Base-by-base conservation (phyloP, 2,329 filamentous ascomycete species). In the Sclerotiophoma versabilis region DNA sequence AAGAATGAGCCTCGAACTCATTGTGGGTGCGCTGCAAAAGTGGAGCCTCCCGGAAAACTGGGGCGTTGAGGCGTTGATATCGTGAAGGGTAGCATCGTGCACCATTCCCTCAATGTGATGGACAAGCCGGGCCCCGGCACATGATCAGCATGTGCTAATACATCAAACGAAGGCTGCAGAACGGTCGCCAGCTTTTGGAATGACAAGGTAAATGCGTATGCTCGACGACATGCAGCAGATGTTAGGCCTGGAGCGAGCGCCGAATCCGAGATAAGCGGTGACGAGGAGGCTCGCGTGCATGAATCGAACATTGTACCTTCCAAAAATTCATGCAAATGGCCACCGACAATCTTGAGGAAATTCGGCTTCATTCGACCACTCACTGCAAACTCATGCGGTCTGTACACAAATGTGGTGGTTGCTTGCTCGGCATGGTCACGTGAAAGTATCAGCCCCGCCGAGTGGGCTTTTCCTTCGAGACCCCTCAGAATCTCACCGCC, bases 401-500 rank as follows among this genome's bases (percentile, higher is more conserved):
- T 14, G 9, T 5, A 6, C 7, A 9, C 19, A 8, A 11, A 1
- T 20, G 23, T 42, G 6, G 29, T 19, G n/a, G 19, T 3, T 25
- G 27, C 25, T 15, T 8, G 27, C 27, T 19, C 23, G 12, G 15
- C 1, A 30, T 41, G 45, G n/a, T 49, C 52, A 55, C 52, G 46
- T 55, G 52, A 42, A 4, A 15, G 2, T 10, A 7, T 26, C 47
- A 36, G 46, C 36, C 47, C 37, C 46, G 29, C 52, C 8, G 27
- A 38, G 14, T 9, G 34, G 37, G 33, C 38, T 44, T 54, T 44
- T 49, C 33, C 39, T 49, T 52, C 55, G 49, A 58, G 58, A 57
- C 58, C 54, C 58, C 57, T 50, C 49, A 20, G 15, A 25, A 29
- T 25, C 57, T 61, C 51, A 64, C 59, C 57, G 59, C 60, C 60